Percentiles rank a stretch among this genome's conserved stretches.
Evolutionary conservation across 768 basidiomycete species (phyloP).

Genomic region (Suillus cothurnatus): DNA sequence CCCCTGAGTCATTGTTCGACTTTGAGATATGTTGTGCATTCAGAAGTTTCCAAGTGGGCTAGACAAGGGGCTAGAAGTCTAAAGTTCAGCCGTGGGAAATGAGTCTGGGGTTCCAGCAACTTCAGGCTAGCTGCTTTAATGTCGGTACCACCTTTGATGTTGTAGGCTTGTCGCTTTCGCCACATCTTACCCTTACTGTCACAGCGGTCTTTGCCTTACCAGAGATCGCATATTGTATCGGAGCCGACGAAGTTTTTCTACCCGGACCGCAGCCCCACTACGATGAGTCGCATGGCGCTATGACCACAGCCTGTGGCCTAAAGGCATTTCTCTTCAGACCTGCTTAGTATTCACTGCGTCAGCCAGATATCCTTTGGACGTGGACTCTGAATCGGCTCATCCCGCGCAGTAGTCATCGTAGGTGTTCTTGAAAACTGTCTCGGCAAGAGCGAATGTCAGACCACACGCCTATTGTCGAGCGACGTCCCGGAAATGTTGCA

Average conservation of each 20-base stretch:
- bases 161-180: slow-evolving; percentile 93
- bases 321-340: slow-evolving; percentile 68
- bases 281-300: slow-evolving; percentile 83
- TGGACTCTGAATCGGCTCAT: slow-evolving; percentile 80
- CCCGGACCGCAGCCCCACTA: slow-evolving; percentile 95
- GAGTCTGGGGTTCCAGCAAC: slow-evolving; percentile 94
- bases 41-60: too few species aligned
- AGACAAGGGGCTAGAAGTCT: too few species aligned
- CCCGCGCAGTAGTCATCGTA: slow-evolving; percentile 95
- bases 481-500: slow-evolving; percentile 98
- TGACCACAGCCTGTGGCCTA: slow-evolving; percentile 38
- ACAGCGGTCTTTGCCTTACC: slow-evolving; percentile 47
- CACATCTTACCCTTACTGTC: slow-evolving; percentile 77
- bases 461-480: slow-evolving; percentile 97
- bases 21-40: background rate
- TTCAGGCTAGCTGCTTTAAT: too few species aligned
- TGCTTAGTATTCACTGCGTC: slow-evolving; percentile 68
- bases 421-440: slow-evolving; percentile 90
- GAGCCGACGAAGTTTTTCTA: slow-evolving; percentile 90
- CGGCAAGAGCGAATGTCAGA: slow-evolving; percentile 81
- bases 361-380: slow-evolving; percentile 98
- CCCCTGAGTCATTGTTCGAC: background rate
- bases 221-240: slow-evolving; percentile 78
- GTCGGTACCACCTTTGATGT: slow-evolving; percentile 98
- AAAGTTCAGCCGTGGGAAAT: slow-evolving; percentile 17